Evolutionary conservation across 148 eudicot species (phyloP).

Genomic region (Camellia lanceoleosa): DNA sequence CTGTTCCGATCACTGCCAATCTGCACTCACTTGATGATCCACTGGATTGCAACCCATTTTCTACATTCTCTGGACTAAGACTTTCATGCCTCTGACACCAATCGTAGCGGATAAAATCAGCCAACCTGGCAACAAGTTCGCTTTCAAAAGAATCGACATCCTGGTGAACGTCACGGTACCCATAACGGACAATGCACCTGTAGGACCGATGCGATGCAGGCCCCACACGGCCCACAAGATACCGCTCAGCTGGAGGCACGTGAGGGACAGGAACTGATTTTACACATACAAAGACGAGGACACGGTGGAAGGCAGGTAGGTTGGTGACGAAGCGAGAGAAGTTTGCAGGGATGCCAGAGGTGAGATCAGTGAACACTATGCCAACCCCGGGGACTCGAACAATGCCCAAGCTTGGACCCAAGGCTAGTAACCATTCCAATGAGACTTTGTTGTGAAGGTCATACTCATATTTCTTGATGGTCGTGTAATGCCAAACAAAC

Average conservation of each 20-base stretch:
- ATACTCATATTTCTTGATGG: slow-evolving; percentile 73
- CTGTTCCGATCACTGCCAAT: slow-evolving; percentile 56
- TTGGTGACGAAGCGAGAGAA: slow-evolving; percentile 90
- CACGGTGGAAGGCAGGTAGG: slow-evolving; percentile 80
- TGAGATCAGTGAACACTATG: slow-evolving; percentile 74
- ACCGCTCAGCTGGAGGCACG: slow-evolving; percentile 67
- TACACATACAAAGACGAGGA: slow-evolving; percentile 76
- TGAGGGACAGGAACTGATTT: slow-evolving; percentile 85
- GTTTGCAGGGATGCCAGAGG: slow-evolving; percentile 84
- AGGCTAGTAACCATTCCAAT: slow-evolving; percentile 76
- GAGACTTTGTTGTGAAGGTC: slow-evolving; percentile 94
- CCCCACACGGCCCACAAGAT: slow-evolving; percentile 80
- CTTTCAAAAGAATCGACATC: slow-evolving; percentile 79
- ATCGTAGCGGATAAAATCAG: slow-evolving; percentile 66
- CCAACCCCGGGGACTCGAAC: slow-evolving; percentile 85
- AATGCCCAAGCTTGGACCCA: slow-evolving; percentile 79
- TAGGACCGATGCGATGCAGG: slow-evolving; percentile 69
- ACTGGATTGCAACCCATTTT: slow-evolving; percentile 18
- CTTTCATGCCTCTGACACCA: slow-evolving; percentile 38
- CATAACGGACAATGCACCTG: slow-evolving; percentile 81
- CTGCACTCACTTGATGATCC: slow-evolving; percentile 41
- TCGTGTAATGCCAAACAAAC: slow-evolving; percentile 90
- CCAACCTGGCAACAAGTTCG: slow-evolving; percentile 57
- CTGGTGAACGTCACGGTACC: slow-evolving; percentile 89
- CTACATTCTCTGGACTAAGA: slow-evolving; percentile 20